Base-by-base conservation (phyloP, 768 basidiomycete genomes). In the Suillus alpinus region DNA sequence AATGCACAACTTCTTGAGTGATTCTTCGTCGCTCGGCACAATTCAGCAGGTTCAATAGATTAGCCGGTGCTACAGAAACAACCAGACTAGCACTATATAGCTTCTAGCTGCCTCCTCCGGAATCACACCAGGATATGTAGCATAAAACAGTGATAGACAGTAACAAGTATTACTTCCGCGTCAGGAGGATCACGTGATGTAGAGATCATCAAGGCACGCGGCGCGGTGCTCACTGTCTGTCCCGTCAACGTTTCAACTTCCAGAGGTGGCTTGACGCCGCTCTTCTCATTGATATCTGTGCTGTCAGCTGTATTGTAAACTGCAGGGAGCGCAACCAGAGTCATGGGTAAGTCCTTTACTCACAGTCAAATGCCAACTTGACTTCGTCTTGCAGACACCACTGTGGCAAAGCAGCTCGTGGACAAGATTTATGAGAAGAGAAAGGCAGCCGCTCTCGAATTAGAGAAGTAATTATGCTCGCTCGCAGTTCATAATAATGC, bases 361-460 rank as follows among this genome's bases (percentile, higher is more conserved):
- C 18, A n/a, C 18, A 23, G 18, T 51, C 32, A 53, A 55, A 56
- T 36, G 20, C 5, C 20, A 55, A 31, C 14, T 20, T 51, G 8
- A 56, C 32, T 16, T 6, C 3, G 7, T 36, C 18, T 59, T 57
- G 36, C 58, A 94, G 92, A 94, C 68, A 78, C 86, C 59, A 82
- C 85, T 62, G 84, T 93, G 53, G 80, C 89, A 46, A 89, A 88
- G 72, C 92, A 92, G 71, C 80, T 94, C 60, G 83, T 92, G 51
- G 92, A 94, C 85, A 94, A 94, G 76, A 89, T 94, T 74, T 97
- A 98, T 73, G 95, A 98, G 81, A 94, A 95, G 77, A 86, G 95
- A 61, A 97, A 98, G 77, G 87, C 92, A 8, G 94, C 95, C 7
- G 96, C 96, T 8, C 86, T 95, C 56, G 95, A 98, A 57, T 85